Conservation (phyloP, 331 rosid genomes). For the Acacia concinna region DNA sequence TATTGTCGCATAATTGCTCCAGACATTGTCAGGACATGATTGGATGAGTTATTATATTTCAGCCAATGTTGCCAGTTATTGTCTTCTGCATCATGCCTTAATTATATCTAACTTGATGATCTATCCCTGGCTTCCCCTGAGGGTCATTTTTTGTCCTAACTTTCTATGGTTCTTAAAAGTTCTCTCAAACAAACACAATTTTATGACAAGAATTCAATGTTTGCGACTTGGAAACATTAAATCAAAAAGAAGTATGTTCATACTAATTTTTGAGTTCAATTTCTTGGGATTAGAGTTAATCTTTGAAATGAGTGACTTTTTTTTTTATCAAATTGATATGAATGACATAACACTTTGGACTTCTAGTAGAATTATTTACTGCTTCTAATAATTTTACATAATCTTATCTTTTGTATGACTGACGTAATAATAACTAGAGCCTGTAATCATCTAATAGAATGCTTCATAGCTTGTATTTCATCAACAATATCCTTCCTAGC, state of each 20-base stretch:
- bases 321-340: too few relatives aligned
- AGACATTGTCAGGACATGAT: background rate
- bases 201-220: too few relatives aligned
- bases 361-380: background rate
- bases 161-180: slow-evolving; percentile 12
- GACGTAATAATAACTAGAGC: slow-evolving; percentile 13
- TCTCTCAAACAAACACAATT: slow-evolving; percentile 4
- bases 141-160: background rate
- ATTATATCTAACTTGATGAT: slow-evolving; percentile 1
- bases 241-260: background rate
- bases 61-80: background rate
- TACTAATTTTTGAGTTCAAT: slow-evolving; percentile 12
- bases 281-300: background rate
- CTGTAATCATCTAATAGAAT: background rate
- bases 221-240: too few relatives aligned
- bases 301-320: background rate
- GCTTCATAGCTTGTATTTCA: slow-evolving; percentile 20
- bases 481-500: slow-evolving; percentile 6
- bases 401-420: background rate
- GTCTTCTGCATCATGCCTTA: background rate
- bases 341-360: background rate
- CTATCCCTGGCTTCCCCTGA: background rate
- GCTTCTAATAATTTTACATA: background rate
- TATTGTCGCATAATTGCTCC: background rate
- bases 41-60: background rate